Percentiles rank a stretch among this genome's conserved stretches.
phyloP scores from a whole-genome alignment of 805 yeast genomes.

The Kodamaea neixiangensis region DNA sequence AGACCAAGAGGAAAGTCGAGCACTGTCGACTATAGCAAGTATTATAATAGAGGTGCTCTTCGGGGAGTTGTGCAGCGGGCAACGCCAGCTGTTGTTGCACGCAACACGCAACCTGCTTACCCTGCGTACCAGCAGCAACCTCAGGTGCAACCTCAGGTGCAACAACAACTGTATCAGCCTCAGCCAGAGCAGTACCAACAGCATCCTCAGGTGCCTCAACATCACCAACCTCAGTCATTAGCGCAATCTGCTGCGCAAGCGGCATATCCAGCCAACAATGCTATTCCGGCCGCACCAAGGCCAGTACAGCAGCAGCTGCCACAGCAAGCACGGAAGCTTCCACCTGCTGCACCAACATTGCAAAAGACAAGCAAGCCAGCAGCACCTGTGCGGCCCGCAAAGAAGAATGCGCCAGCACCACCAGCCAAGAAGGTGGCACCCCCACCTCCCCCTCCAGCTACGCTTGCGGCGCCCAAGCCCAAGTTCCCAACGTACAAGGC shows the following conservation, averaged over 20 bases:
- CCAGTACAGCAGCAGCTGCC: constrained; percentile 1
- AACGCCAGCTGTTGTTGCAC: constrained; percentile 21
- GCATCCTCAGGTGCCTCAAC: constrained; percentile 4
- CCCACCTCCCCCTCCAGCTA: constrained; percentile 64
- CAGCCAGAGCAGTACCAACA: neutral
- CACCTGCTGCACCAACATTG: constrained; percentile 20
- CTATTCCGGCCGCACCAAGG: neutral
- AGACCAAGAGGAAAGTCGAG: constrained; percentile 63
- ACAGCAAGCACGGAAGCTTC: constrained; percentile 9
- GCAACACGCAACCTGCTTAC: constrained; percentile 19
- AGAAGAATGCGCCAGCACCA: constrained; percentile 58
- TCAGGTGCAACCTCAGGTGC: constrained; percentile 20
- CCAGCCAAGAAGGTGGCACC: constrained; percentile 49
- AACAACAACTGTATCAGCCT: constrained; percentile 11
- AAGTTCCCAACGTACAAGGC: constrained; percentile 80
- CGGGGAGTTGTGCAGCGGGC: constrained; percentile 7
- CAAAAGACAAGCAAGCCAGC: constrained; percentile 18
- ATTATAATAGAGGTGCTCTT: constrained; percentile 35
- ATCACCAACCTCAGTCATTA: too few species aligned
- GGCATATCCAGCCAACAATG: constrained; percentile 4
- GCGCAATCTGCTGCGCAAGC: constrained; percentile 11
- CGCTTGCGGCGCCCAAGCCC: constrained; percentile 50
- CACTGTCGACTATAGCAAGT: constrained; percentile 44
- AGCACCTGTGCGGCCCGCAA: constrained; percentile 28
- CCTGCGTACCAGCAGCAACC: constrained; percentile 26